Evolutionary conservation across 805 yeast species (phyloP).

Genomic region (Wickerhamiella qilinensis): DNA sequence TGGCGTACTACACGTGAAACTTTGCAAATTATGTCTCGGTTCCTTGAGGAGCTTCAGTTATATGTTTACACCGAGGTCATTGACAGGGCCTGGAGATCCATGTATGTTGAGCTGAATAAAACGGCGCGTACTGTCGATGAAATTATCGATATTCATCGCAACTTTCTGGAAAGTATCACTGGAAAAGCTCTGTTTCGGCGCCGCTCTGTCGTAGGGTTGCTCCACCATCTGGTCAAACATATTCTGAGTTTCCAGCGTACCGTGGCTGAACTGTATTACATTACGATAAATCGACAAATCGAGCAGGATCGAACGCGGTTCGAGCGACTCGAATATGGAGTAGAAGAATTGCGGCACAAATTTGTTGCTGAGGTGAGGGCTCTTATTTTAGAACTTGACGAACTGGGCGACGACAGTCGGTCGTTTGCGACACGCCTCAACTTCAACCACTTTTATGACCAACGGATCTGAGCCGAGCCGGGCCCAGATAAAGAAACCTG

Average conservation of each 20-base stretch:
- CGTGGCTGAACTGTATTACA: constrained; percentile 1
- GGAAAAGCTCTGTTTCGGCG: constrained; percentile 22
- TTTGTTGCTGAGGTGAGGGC: constrained; percentile 15
- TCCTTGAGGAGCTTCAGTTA: constrained; percentile 22
- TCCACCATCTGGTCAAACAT: constrained; percentile 20
- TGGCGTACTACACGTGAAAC: constrained; percentile 16
- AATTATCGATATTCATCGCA: constrained; percentile 20
- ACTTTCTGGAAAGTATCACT: constrained; percentile 18
- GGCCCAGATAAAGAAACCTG: no score
- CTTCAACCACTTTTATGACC: constrained; percentile 21
- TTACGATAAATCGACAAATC: constrained; percentile 2
- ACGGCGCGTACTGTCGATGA: constrained; percentile 21
- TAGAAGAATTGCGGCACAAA: constrained; percentile 2
- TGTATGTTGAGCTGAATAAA: constrained; percentile 14
- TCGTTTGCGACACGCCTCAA: constrained; percentile 22
- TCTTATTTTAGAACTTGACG: constrained; percentile 17
- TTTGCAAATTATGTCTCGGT: constrained; percentile 20
- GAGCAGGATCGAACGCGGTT: neutral
- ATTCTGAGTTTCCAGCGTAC: constrained; percentile 16
- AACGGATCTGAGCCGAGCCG: neutral
- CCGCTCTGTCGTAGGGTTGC: constrained; percentile 15
- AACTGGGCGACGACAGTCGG: constrained; percentile 20
- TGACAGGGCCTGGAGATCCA: constrained; percentile 23
- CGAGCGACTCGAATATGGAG: neutral
- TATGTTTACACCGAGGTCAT: constrained; percentile 24